Evolutionary conservation across 139 green algal genomes (phyloP).

Genomic region (Chlamydomonas sphaeroides): DNA sequence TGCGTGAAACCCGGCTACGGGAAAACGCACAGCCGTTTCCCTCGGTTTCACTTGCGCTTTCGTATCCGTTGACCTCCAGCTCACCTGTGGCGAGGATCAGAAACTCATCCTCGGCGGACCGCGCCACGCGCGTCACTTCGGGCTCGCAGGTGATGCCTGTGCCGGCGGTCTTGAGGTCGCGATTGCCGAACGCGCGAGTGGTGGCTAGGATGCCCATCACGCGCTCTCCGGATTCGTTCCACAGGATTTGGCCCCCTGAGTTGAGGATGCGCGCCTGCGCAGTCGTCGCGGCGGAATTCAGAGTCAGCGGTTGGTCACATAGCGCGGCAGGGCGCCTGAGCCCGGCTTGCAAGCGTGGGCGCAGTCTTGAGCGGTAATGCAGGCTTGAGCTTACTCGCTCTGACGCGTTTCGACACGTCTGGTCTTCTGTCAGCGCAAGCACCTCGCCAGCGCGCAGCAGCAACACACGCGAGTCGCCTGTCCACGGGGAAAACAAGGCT

Average conservation of each 20-base stretch:
- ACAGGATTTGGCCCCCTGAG: conserved; percentile 58
- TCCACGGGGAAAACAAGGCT: background rate
- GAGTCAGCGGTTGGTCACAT: too few relatives aligned
- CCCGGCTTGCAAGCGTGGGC: too few relatives aligned
- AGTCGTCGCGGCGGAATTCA: too few relatives aligned
- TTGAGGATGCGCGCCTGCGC: conserved; percentile 53
- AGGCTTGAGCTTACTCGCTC: too few relatives aligned
- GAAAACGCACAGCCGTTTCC: too few relatives aligned
- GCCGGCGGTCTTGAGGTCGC: conserved; percentile 68
- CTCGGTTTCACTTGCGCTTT: too few relatives aligned
- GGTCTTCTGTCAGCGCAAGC: conserved; percentile 59
- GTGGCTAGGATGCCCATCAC: conserved; percentile 77
- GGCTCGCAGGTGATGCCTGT: conserved; percentile 57
- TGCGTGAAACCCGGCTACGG: too few relatives aligned
- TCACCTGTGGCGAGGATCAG: conserved; percentile 27
- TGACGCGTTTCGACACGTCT: too few relatives aligned
- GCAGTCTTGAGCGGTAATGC: too few relatives aligned
- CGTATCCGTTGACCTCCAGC: too few relatives aligned
- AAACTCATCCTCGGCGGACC: background rate
- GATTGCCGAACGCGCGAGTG: conserved; percentile 73
- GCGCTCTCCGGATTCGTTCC: conserved; percentile 51
- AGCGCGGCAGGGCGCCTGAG: too few relatives aligned
- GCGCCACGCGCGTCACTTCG: conserved; percentile 35
- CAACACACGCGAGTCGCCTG: conserved; percentile 68
- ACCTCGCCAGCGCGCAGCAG: conserved; percentile 49